Conservation (phyloP, 345 rosid genomes). For the Syzygium aqueum region DNA sequence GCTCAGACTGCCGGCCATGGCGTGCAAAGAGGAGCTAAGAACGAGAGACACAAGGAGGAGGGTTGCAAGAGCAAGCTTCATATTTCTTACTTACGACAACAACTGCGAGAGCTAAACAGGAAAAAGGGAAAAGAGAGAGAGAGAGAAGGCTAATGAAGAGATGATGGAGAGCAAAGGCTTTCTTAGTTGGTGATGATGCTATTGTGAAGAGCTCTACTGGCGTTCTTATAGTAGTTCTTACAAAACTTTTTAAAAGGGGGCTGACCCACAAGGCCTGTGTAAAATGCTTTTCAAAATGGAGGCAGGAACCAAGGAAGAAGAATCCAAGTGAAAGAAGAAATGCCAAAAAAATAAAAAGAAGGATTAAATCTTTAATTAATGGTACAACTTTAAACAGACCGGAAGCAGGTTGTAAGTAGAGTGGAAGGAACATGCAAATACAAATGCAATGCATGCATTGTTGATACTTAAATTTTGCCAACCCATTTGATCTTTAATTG, state of each 20-base stretch:
- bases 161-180: background rate
- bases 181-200: background rate
- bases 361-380: background rate
- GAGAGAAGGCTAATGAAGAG: background rate
- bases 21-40: constrained; percentile 1
- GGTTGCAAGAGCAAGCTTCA: constrained; percentile 8
- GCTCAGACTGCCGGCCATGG: background rate
- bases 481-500: no score
- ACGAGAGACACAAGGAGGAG: constrained; percentile 3
- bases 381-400: background rate
- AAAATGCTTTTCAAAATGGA: background rate
- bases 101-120: background rate
- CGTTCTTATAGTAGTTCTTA: background rate
- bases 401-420: background rate
- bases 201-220: background rate
- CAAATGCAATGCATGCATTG: background rate
- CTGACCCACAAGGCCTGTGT: background rate
- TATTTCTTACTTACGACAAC: background rate
- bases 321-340: background rate
- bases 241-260: background rate
- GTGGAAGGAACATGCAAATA: background rate
- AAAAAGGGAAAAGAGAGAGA: background rate
- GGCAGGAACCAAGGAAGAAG: background rate
- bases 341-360: background rate
- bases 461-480: no score